Percentiles rank a stretch among this genome's conserved stretches.
Evolutionary conservation across 148 eudicot species (phyloP).

Genomic region (Cornus suecica): DNA sequence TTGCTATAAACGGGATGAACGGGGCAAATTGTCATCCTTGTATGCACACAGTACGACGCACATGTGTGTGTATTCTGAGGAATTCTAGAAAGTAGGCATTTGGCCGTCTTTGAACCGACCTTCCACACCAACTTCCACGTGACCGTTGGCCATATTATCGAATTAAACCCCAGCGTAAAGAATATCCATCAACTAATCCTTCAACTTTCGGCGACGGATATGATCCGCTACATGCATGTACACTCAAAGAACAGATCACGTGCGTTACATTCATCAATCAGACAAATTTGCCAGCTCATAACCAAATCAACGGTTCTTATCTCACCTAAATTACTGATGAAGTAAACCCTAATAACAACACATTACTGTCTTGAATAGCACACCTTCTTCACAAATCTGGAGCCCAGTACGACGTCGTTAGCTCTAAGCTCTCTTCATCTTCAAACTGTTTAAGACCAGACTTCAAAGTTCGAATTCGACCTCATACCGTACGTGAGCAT

Average conservation of each 20-base stretch:
- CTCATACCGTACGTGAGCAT: background rate
- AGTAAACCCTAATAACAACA: background rate
- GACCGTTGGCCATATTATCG: background rate
- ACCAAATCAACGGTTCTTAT: background rate
- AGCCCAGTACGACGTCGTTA: background rate
- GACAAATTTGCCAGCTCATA: background rate
- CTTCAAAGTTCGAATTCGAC: background rate
- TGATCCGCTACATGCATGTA: background rate
- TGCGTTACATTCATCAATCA: background rate
- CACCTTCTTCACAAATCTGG: no score
- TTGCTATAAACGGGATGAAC: no score
- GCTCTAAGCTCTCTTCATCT: background rate
- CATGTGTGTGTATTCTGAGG: background rate
- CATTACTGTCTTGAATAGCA: no score
- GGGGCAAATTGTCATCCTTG: no score
- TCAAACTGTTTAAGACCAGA: background rate
- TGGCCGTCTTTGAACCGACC: background rate
- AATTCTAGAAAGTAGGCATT: background rate
- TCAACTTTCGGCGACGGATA: background rate
- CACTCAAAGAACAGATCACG: background rate
- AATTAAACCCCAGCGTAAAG: background rate
- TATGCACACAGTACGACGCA: no score
- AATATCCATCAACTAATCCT: background rate
- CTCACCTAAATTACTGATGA: background rate
- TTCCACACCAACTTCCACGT: background rate